These are phyloP conservation scores for Paramecium sexaurelia DNA, from an alignment of 73 alveolate genomes.

Conservation along the genomic window DNA sequence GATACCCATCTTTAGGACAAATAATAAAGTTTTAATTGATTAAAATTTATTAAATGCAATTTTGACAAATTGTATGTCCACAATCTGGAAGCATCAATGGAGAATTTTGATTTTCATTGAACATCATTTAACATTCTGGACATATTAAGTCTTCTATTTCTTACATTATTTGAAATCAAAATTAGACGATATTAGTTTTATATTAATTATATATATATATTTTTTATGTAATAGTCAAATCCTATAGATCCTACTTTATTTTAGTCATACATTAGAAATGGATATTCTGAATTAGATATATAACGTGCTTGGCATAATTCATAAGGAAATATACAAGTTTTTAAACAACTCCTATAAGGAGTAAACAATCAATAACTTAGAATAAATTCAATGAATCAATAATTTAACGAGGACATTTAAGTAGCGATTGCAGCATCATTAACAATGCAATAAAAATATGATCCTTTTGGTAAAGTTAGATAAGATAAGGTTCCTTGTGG, in stretches of 20 bases:
- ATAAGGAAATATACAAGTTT: background rate
- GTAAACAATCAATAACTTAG: background rate
- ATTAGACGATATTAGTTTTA: background rate
- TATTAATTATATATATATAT: background rate
- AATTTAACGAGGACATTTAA: background rate
- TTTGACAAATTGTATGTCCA: slow-evolving; percentile 53
- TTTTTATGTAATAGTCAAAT: background rate
- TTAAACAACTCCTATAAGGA: background rate
- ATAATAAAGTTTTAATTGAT: background rate
- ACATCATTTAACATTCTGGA: slow-evolving; percentile 42
- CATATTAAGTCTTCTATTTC: slow-evolving; percentile 39
- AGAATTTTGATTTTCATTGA: background rate
- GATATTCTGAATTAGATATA: background rate
- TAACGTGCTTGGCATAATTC: background rate
- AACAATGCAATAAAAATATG: background rate
- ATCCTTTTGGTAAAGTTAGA: slow-evolving; percentile 26
- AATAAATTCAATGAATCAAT: background rate
- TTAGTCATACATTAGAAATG: background rate
- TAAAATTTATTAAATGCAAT: slow-evolving; percentile 26
- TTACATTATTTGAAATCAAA: slow-evolving; percentile 21
- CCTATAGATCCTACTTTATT: background rate
- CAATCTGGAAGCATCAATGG: slow-evolving; percentile 63
- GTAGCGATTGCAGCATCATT: background rate
- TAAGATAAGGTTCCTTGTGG: slow-evolving; percentile 78
- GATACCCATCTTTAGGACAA: slow-evolving; percentile 60